Percentiles rank a stretch among this genome's conserved stretches.
These are phyloP conservation scores for Blumeriella jaapii DNA, from an alignment of 2,329 filamentous ascomycete species.

Conservation along the genomic window DNA sequence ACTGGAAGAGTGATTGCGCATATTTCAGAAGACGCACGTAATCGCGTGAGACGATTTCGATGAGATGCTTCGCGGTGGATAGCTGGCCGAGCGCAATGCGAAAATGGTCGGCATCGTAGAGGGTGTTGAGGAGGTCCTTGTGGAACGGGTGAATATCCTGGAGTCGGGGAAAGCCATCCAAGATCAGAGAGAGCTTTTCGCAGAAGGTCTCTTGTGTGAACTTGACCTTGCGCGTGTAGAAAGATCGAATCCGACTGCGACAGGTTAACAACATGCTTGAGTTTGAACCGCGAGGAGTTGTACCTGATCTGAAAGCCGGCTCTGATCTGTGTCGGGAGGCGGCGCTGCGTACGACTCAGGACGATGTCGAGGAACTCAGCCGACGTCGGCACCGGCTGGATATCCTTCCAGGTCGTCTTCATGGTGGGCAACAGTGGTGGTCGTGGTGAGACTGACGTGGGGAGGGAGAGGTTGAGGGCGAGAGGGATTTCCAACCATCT, in stretches of 20 bases:
- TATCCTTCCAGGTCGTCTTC: conserved; percentile 62
- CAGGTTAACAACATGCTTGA: too few species aligned
- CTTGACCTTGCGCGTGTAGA: conserved; percentile 97
- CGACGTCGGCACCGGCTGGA: conserved; percentile 78
- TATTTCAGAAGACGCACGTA: conserved; percentile 96
- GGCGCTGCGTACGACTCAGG: conserved; percentile 81
- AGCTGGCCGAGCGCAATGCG: conserved; percentile 92
- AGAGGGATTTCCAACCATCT: neutral
- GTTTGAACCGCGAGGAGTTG: too few species aligned
- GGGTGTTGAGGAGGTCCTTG: conserved; percentile 77
- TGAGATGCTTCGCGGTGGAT: conserved; percentile 89
- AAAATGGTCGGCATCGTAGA: conserved; percentile 98
- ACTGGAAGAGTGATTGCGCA: conserved; percentile 93
- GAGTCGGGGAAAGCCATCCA: conserved; percentile 85
- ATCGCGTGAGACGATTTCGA: conserved; percentile 91
- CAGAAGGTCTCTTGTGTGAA: conserved; percentile 95
- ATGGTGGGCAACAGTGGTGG: conserved; percentile 31
- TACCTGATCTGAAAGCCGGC: conserved; percentile 97
- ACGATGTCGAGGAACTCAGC: conserved; percentile 98
- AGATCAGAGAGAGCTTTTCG: conserved; percentile 83
- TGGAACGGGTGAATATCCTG: conserved; percentile 94
- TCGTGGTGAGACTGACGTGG: conserved; percentile 3
- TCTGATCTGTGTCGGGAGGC: conserved; percentile 89
- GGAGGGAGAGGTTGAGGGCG: conserved; percentile 1
- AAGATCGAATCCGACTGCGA: too few species aligned